These are phyloP conservation scores for Auriculariales sp. DNA, from an alignment of 768 basidiomycete genomes.

Conservation along the genomic window DNA sequence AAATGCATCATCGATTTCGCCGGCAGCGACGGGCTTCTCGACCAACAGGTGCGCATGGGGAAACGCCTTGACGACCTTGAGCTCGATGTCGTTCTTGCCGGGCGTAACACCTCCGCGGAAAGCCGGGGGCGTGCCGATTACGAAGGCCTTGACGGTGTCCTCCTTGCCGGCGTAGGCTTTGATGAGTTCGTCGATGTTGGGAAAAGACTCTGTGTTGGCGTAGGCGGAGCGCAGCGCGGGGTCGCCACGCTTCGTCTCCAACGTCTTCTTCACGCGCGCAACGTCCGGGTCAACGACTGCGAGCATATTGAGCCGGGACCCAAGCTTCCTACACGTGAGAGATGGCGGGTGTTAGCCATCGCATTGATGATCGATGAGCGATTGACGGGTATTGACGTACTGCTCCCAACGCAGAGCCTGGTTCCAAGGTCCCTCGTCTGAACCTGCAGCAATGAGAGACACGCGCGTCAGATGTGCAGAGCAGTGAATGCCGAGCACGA, in stretches of 20 bases:
- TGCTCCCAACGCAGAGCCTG: constrained; percentile 85
- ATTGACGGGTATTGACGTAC: constrained; percentile 25
- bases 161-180: constrained; percentile 42
- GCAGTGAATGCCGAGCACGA: not conserved
- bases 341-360: not conserved
- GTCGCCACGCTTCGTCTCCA: constrained; percentile 73
- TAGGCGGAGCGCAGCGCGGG: constrained; percentile 92
- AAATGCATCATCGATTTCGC: constrained; percentile 55
- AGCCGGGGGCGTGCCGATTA: constrained; percentile 88
- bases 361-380: not conserved
- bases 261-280: constrained; percentile 63
- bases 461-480: constrained; percentile 1
- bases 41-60: constrained; percentile 81
- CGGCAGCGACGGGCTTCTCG: constrained; percentile 87
- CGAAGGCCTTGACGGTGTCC: constrained; percentile 58
- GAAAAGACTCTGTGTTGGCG: constrained; percentile 72
- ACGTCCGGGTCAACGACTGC: constrained; percentile 85
- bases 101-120: constrained; percentile 68
- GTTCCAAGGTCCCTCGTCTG: constrained; percentile 84
- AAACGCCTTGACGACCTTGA: constrained; percentile 76
- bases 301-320: constrained; percentile 87
- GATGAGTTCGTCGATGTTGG: constrained; percentile 74
- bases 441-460: constrained; percentile 32
- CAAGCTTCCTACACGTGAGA: constrained; percentile 57
- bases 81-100: constrained; percentile 75